Conservation (phyloP, 306 rosid genomes). For the Fragaria vesca region DNA sequence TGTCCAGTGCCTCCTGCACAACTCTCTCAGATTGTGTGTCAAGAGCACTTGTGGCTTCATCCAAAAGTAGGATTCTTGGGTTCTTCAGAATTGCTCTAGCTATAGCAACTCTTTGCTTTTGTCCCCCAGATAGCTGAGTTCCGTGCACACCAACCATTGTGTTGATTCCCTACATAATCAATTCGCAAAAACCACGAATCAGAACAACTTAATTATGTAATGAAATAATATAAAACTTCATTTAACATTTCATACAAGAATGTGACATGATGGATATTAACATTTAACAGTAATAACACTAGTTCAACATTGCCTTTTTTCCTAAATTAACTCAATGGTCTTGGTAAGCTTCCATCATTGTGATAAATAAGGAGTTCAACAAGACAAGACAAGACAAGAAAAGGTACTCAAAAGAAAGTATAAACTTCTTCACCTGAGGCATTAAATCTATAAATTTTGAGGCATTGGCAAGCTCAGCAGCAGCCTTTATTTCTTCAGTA, state of each 20-base stretch:
- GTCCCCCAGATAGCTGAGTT: too few relatives aligned
- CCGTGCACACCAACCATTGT: too few relatives aligned
- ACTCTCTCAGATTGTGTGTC: too few relatives aligned
- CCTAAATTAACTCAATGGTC: too few relatives aligned
- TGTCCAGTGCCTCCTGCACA: too few relatives aligned
- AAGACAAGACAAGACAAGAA: not conserved
- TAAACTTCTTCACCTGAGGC: conserved; percentile 44
- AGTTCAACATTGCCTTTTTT: too few relatives aligned
- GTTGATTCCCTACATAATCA: not conserved
- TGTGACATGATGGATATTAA: not conserved
- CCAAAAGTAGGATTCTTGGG: too few relatives aligned
- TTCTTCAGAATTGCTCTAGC: too few relatives aligned
- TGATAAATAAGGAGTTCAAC: not conserved
- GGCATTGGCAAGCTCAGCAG: conserved; percentile 78
- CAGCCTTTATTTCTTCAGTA: conserved; percentile 59
- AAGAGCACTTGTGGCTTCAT: too few relatives aligned
- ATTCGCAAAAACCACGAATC: not conserved
- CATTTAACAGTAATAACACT: too few relatives aligned
- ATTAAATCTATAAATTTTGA: conserved; percentile 65
- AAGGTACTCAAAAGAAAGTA: not conserved
- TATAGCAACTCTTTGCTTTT: too few relatives aligned
- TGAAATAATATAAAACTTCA: not conserved
- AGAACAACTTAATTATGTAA: too few relatives aligned
- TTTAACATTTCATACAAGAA: not conserved
- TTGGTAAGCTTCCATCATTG: not conserved